A percentile compares a stretch with the other conserved stretches of the same genome.
These are phyloP conservation scores for Stellera chamaejasme DNA, from an alignment of 345 rosid genomes.

Conservation along the genomic window DNA sequence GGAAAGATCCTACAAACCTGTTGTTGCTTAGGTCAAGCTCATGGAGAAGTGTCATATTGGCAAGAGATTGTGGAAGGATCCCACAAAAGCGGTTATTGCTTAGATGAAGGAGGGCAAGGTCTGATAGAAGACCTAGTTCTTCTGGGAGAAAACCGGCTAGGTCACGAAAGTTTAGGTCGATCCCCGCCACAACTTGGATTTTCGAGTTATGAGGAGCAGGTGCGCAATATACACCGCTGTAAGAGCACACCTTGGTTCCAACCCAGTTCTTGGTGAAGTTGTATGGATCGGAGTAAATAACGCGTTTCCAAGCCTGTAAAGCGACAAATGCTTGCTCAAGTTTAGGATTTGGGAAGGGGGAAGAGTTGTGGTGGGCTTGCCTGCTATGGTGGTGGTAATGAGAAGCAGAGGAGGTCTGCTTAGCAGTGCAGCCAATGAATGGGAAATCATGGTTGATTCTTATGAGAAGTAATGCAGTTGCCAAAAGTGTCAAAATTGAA, in stretches of 20 bases:
- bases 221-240: slow-evolving; percentile 57
- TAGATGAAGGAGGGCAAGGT: slow-evolving; percentile 67
- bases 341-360: slow-evolving; percentile 29
- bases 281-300: slow-evolving; percentile 74
- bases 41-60: slow-evolving; percentile 54
- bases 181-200: slow-evolving; percentile 53
- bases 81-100: slow-evolving; percentile 92
- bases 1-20: slow-evolving; percentile 83
- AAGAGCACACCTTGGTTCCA: slow-evolving; percentile 68
- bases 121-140: slow-evolving; percentile 64
- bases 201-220: slow-evolving; percentile 36
- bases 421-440: slow-evolving; percentile 26
- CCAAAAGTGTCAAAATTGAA: slow-evolving; percentile 13
- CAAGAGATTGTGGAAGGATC: slow-evolving; percentile 46
- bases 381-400: slow-evolving; percentile 26
- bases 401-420: slow-evolving; percentile 23
- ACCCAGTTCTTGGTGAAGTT: slow-evolving; percentile 74
- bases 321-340: slow-evolving; percentile 68
- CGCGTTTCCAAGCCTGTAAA: slow-evolving; percentile 66
- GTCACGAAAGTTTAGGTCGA: slow-evolving; percentile 65
- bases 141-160: slow-evolving; percentile 81
- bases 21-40: slow-evolving; percentile 92
- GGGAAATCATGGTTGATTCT: slow-evolving; percentile 22
- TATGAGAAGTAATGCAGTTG: slow-evolving; percentile 19
- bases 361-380: slow-evolving; percentile 11